phyloP scores from a whole-genome alignment of 2,329 filamentous ascomycete genomes.

The Fusarium drepaniforme region DNA sequence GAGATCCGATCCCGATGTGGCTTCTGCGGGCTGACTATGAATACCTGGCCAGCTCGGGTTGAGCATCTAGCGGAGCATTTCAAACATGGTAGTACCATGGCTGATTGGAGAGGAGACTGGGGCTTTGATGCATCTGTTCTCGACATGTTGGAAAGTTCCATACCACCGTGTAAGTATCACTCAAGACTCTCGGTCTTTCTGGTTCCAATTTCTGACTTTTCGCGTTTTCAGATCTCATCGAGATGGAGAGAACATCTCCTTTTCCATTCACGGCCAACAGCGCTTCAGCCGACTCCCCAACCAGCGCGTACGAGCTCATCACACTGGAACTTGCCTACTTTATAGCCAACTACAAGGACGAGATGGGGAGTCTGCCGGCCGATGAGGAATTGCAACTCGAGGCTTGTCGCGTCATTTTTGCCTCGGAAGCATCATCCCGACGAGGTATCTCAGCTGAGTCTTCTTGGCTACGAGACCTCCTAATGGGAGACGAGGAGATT shows the following conservation, averaged over 20 bases:
- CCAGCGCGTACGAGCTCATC: not conserved
- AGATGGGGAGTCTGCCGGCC: not conserved
- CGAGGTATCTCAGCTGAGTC: not conserved
- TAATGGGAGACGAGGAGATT: not conserved
- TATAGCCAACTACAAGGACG: not conserved
- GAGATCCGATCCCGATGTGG: not conserved
- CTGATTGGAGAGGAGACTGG: not conserved
- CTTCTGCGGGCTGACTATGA: not conserved
- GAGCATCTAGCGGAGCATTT: not conserved
- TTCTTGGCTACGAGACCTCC: not conserved
- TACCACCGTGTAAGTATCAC: not conserved
- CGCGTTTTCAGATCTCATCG: not conserved
- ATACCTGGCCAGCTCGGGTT: not conserved
- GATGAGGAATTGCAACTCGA: not conserved
- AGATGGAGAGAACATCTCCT: not conserved
- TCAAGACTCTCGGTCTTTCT: not conserved
- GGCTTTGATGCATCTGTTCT: not conserved
- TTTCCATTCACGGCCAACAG: not conserved
- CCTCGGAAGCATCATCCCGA: not conserved
- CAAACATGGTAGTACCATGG: not conserved
- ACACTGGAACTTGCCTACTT: not conserved
- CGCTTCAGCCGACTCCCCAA: not conserved
- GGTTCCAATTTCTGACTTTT: not conserved
- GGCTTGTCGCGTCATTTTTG: not conserved
- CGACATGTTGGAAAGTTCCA: not conserved